Percentiles rank a stretch among this genome's conserved stretches.
Conservation (phyloP, 306 rosid genomes). For the Quercus wislizeni region DNA sequence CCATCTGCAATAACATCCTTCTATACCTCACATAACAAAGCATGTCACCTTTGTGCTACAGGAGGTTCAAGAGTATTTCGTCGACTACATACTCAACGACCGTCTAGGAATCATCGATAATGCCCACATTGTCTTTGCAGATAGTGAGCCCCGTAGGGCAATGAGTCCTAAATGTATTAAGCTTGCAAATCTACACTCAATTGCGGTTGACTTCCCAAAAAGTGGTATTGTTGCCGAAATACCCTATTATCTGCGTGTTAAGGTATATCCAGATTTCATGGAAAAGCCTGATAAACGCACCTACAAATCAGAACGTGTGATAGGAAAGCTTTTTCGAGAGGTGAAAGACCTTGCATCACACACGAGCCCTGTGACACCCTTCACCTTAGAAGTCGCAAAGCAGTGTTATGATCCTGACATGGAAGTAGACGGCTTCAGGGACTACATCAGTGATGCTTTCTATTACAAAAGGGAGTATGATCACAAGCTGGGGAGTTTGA, state of each 20-base stretch:
- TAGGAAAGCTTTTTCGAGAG: constrained; percentile 39
- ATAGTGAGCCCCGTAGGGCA: constrained; percentile 19
- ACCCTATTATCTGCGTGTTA: constrained; percentile 5
- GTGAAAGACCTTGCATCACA: constrained; percentile 23
- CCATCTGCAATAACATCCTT: not conserved
- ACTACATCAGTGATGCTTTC: constrained; percentile 60
- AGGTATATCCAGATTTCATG: constrained; percentile 42
- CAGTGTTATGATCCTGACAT: constrained; percentile 36
- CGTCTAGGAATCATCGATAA: constrained; percentile 64
- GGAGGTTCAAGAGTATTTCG: constrained; percentile 55
- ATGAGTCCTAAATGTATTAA: constrained; percentile 15
- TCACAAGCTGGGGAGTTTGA: constrained; percentile 50
- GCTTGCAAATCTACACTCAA: constrained; percentile 35
- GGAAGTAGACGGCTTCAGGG: constrained; percentile 61
- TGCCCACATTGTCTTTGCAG: constrained; percentile 46
- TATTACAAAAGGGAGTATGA: constrained; percentile 62
- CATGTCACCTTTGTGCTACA: not conserved
- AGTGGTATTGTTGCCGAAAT: constrained; percentile 32
- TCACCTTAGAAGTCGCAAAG: constrained; percentile 26
- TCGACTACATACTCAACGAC: constrained; percentile 57
- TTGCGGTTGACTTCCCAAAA: constrained; percentile 45
- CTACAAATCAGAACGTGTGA: constrained; percentile 29
- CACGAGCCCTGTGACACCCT: constrained; percentile 1
- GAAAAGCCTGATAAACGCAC: constrained; percentile 28
- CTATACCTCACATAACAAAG: not conserved